Evolutionary conservation across 2,329 filamentous ascomycete species (phyloP), one percentile per base, ranked within the genome.

Genomic region (Verticillium longisporum): DNA sequence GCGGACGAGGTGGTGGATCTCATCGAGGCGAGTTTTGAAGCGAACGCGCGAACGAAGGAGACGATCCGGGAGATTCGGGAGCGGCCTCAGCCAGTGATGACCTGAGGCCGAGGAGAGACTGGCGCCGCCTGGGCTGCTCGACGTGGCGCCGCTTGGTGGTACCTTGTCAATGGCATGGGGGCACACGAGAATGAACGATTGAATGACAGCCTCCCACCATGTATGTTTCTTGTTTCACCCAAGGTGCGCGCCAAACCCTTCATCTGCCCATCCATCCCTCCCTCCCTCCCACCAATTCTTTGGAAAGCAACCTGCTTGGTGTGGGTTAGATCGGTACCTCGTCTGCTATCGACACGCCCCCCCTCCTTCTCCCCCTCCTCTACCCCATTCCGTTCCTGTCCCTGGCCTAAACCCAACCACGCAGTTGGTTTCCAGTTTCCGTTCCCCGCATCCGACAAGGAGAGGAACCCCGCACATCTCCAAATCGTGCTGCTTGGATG

Each of bases 11-110:
- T 88, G 14, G 72, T 88, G 37, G 85, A 89, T 63, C 70, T 89
- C 66, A 83, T 88, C 55, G 77, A 80, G 58, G 77, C 85, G 18
- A 88, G 85, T 70, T 89, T 89, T 67, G 86, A 87, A 72, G 82
- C 84, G 67, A 88, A 88, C 70, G 69, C 78, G 9, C 75, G 83
- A 64, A 84, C 84, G 26, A 81, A 80, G 68, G 82, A 85, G 66
- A 80, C 84, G 15, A 79, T 87, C 55, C 76, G 75, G 63, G 83
- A 87, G 72, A 87, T 88, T 64, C 77, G 77, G 65, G 76, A 77
- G 60, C 81, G 80, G 58, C 79, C 81, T 11, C 71, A 74, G 37
- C 83, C 82, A n/a, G 60, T 67, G 56, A 60, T 61, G 45, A 11
- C 41, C 11, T 59, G 26, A 37, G 34, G 4, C 15, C 15, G 15